These are phyloP conservation scores for Talaromyces marneffei DNA, from an alignment of 2,329 filamentous ascomycete genomes.

Conservation along the genomic window DNA sequence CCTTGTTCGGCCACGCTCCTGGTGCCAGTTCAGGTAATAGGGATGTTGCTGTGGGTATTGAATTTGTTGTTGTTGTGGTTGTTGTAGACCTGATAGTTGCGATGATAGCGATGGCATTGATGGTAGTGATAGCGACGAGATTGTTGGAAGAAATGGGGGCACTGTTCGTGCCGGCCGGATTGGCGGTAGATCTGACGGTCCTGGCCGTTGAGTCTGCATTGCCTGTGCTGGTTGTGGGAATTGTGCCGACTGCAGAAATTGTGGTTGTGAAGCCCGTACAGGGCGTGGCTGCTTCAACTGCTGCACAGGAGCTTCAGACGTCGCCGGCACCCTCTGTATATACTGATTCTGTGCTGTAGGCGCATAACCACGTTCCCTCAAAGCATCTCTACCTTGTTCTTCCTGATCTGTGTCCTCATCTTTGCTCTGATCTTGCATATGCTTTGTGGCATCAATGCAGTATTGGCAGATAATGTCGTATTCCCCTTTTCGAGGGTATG, in stretches of 20 bases:
- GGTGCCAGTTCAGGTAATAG: not conserved
- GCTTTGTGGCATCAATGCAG: conserved; percentile 23
- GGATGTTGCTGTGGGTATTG: not conserved
- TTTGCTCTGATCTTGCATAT: conserved; percentile 15
- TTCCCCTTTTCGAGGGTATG: conserved; percentile 24
- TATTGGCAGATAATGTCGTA: conserved; percentile 31
- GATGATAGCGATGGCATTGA: not conserved
- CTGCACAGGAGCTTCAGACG: not conserved
- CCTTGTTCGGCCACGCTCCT: not conserved
- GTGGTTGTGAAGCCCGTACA: not conserved
- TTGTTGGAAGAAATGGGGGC: not conserved
- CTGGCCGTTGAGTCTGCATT: not conserved
- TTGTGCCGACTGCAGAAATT: not conserved
- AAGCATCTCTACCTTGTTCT: not conserved
- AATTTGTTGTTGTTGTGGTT: not conserved
- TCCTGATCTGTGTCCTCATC: not conserved
- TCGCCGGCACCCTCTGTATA: not conserved
- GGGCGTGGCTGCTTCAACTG: not conserved
- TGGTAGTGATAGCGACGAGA: not conserved
- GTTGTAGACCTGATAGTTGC: not conserved
- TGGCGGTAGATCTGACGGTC: not conserved
- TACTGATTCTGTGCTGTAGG: not conserved
- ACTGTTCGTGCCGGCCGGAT: not conserved
- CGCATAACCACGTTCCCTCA: not conserved
- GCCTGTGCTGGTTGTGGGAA: not conserved